These are phyloP conservation scores for Cladosporium sp. DNA, from an alignment of 2,329 filamentous ascomycete species.

Conservation along the genomic window DNA sequence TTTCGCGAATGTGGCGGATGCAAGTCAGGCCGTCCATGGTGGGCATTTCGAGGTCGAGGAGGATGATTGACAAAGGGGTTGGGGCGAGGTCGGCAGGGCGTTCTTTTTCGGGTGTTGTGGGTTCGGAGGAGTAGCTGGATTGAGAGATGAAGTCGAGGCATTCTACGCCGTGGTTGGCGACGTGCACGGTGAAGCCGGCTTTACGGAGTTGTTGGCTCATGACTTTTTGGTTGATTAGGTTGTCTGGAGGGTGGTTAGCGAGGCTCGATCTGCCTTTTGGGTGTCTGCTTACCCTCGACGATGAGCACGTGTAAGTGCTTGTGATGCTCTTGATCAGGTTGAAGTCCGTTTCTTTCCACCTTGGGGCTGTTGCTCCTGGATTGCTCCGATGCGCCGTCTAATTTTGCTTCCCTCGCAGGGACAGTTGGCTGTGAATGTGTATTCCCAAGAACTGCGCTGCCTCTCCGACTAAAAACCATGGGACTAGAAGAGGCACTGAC, in stretches of 20 bases:
- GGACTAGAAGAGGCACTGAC: conserved; percentile 24
- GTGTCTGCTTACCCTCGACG: conserved; percentile 17
- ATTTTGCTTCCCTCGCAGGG: background rate
- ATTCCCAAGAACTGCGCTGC: conserved; percentile 19
- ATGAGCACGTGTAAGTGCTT: conserved; percentile 14
- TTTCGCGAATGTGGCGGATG: conserved; percentile 59
- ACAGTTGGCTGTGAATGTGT: background rate
- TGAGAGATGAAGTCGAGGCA: conserved; percentile 24
- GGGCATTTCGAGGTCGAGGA: conserved; percentile 80
- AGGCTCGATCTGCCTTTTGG: conserved; percentile 6
- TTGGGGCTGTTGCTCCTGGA: conserved; percentile 14
- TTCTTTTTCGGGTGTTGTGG: conserved; percentile 9
- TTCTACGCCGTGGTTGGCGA: conserved; percentile 37
- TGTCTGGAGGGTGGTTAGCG: conserved; percentile 26
- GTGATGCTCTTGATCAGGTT: background rate
- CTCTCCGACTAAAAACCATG: conserved; percentile 20
- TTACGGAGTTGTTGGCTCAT: conserved; percentile 36
- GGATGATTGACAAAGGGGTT: conserved; percentile 43
- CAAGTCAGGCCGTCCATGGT: conserved; percentile 75
- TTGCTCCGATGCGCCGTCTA: conserved; percentile 1
- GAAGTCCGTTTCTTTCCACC: conserved; percentile 15
- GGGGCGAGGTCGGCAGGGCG: background rate
- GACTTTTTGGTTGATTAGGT: conserved; percentile 39
- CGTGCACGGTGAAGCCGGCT: conserved; percentile 32
- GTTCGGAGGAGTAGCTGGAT: conserved; percentile 14